Base-by-base conservation (phyloP, 2,329 filamentous ascomycete species). In the Xylariaceae sp. region DNA sequence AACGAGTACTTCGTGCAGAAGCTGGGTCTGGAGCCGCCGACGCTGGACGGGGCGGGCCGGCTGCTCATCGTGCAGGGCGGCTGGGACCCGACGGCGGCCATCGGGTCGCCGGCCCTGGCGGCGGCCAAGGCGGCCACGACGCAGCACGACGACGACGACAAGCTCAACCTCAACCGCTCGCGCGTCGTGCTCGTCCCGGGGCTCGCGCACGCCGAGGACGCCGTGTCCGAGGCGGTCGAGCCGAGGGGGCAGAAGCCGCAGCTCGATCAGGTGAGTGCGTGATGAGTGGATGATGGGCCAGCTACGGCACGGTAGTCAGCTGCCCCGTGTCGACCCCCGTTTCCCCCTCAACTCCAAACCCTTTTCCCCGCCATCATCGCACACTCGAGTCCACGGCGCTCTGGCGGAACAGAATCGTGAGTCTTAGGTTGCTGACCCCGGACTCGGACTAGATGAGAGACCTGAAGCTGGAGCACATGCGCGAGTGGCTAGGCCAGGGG, bases 1-100 rank as follows among this genome's bases (percentile, higher is more conserved):
- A 41, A 45, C 38, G 42, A 42, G 32, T 45, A 46, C 29, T 46
- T 43, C 33, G 19, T 41, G 17, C 38, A 43, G 36, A 44, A 46
- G 14, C 42, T 41, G 34, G 34, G 29, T 0, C 27, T 46, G 5
- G 43, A 34, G 15, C 37, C 32, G 23, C 24, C 40, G 13, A 16
- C 37, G 1, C 28, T 46, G 24, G 39, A 44, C 10, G 19, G 31
- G 5, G 35, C 34, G 2, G 38, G 38, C 3, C 23, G 38, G n/a
- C 31, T 43, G 19, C 39, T 45, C 12, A 36, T 46, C 24, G 36
- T 43, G 9, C 42, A 46, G 18, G 36, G 33, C 19, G n/a, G 29
- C 2, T 43, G 36, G 28, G 39, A 46, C 12, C 36, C 38, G 18
- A 44, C 25, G 7, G 33, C 42, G 5, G 44, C 42, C 1, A 38